These are phyloP conservation scores for Paramarasmius palmivorus DNA, from an alignment of 1,284 basidiomycete species.

Conservation along the genomic window DNA sequence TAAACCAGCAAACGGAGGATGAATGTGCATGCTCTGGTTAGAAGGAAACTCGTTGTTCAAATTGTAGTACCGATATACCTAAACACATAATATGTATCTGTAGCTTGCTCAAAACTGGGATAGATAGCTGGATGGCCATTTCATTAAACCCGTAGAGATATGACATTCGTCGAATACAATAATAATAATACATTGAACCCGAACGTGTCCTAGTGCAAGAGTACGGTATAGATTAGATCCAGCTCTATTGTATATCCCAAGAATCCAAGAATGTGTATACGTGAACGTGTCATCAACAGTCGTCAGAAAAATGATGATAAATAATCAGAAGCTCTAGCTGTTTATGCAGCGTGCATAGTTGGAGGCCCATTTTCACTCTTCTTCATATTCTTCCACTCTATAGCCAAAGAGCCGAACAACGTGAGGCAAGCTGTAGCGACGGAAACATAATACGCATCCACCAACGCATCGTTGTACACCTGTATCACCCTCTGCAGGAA, in stretches of 20 bases:
- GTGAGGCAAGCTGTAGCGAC: neutral
- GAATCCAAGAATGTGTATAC: too few species aligned
- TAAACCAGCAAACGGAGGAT: slow-evolving; percentile 32
- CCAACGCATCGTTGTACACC: slow-evolving; percentile 5
- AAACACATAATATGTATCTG: too few species aligned
- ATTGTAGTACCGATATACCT: too few species aligned
- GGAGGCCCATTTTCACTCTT: slow-evolving; percentile 2
- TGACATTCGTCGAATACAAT: too few species aligned
- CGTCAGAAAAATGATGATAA: slow-evolving; percentile 25
- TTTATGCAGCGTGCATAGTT: slow-evolving; percentile 2
- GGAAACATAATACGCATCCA: slow-evolving; percentile 13
- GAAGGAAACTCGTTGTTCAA: neutral
- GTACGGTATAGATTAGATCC: too few species aligned
- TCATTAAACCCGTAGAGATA: too few species aligned
- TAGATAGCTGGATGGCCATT: too few species aligned
- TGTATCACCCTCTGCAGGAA: slow-evolving; percentile 15
- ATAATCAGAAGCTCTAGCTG: slow-evolving; percentile 19
- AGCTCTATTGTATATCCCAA: too few species aligned
- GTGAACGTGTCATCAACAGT: neutral
- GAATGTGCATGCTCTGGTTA: neutral
- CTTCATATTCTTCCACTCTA: slow-evolving; percentile 7
- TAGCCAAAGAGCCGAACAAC: slow-evolving; percentile 15
- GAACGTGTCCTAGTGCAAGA: too few species aligned
- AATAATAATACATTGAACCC: too few species aligned
- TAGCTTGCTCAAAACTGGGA: too few species aligned